Conservation (phyloP, 306 rosid genomes). For the Crotalaria pallida region DNA sequence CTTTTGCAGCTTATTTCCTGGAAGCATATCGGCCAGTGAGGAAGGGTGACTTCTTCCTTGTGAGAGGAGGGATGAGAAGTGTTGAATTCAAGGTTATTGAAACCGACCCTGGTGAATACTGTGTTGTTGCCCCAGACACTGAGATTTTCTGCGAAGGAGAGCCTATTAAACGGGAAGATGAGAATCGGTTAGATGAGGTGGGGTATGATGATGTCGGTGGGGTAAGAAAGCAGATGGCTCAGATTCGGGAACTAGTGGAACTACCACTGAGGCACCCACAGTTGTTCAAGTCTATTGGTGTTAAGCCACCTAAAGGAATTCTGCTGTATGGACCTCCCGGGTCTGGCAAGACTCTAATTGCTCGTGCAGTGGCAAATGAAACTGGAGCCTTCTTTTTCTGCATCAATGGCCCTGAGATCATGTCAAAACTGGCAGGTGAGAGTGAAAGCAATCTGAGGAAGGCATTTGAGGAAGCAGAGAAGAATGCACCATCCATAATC, state of each 20-base stretch:
- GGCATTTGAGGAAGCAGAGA: conserved; percentile 99
- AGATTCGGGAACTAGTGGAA: conserved; percentile 87
- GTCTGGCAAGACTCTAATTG: conserved; percentile 88
- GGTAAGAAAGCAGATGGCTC: conserved; percentile 96
- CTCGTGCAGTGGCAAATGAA: conserved; percentile 95
- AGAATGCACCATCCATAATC: conserved; percentile 97
- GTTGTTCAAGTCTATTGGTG: conserved; percentile 88
- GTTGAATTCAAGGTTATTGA: conserved; percentile 98
- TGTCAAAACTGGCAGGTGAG: conserved; percentile 96
- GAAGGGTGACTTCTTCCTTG: conserved; percentile 91
- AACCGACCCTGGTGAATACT: conserved; percentile 87
- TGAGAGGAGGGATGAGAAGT: conserved; percentile 98
- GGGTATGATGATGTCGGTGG: conserved; percentile 99
- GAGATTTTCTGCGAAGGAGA: conserved; percentile 98
- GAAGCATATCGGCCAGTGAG: conserved; percentile 94
- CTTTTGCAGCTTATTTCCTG: conserved; percentile 77
- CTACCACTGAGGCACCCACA: conserved; percentile 96
- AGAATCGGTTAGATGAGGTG: conserved; percentile 89
- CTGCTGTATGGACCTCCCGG: conserved; percentile 92
- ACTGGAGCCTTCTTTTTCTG: conserved; percentile 99
- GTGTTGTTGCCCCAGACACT: conserved; percentile 97
- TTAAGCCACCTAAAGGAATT: conserved; percentile 98
- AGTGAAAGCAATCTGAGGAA: conserved; percentile 96
- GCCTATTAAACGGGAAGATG: conserved; percentile 88
- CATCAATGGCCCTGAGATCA: conserved; percentile 93